Percentiles rank a stretch among this genome's conserved stretches.
phyloP scores from a whole-genome alignment of 192 early-diverging fungal species.

The Backusella sp. region DNA sequence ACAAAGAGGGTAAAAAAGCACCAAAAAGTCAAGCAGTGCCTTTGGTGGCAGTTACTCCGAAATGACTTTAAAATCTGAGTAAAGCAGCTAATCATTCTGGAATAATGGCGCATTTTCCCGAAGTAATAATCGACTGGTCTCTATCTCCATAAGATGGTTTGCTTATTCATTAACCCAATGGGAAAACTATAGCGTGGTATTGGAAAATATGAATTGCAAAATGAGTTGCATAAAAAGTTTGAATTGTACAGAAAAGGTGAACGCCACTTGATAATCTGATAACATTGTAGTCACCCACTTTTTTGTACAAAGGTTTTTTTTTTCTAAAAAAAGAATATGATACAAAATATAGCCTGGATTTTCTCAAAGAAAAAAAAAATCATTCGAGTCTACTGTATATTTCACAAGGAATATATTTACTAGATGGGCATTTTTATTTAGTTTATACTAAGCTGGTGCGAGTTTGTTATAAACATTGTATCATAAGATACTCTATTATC shows the following conservation, averaged over 20 bases:
- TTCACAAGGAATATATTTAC: no score
- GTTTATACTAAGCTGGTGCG: not conserved
- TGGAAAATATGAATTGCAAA: not conserved
- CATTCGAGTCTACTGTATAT: no score
- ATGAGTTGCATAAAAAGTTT: not conserved
- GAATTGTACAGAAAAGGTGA: not conserved
- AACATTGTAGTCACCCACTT: not conserved
- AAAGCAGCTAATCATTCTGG: not conserved
- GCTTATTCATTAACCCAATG: not conserved
- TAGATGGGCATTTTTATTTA: no score
- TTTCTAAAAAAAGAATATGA: not conserved
- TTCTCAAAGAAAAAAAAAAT: not conserved
- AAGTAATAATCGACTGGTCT: not conserved
- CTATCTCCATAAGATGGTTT: not conserved
- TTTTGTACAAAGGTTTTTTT: not conserved
- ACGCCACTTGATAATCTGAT: not conserved
- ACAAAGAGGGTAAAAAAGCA: not conserved
- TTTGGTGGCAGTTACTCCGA: no score
- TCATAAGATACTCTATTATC: not conserved
- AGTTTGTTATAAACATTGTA: not conserved
- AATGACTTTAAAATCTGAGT: not conserved
- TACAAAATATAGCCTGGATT: no score
- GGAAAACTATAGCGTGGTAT: not conserved
- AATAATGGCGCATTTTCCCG: not conserved
- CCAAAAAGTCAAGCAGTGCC: no score